phyloP scores from a whole-genome alignment of 169 alveolate genomes.

The Plasmodium gaboni region DNA sequence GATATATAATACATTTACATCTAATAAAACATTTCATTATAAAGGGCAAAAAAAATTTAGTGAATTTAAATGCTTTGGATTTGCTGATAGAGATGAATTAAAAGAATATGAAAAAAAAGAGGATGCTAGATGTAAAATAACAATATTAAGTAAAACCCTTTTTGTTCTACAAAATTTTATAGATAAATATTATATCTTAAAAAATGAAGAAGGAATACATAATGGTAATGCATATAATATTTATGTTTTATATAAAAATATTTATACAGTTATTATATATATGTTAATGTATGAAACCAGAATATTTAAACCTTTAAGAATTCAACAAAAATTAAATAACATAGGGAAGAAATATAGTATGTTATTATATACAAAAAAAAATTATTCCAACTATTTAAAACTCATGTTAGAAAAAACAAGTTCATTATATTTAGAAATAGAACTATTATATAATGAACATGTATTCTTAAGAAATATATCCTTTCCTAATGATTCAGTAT shows the following conservation, averaged over 20 bases:
- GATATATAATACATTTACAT: conserved; percentile 46
- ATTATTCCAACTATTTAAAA: conserved; percentile 29
- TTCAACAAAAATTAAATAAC: conserved; percentile 43
- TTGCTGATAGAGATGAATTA: conserved; percentile 62
- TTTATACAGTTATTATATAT: conserved; percentile 40
- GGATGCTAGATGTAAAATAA: conserved; percentile 42
- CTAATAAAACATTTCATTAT: conserved; percentile 34
- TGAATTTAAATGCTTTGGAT: conserved; percentile 66
- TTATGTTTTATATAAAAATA: conserved; percentile 43
- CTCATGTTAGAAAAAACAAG: conserved; percentile 43
- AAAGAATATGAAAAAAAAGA: conserved; percentile 42
- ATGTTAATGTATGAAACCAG: conserved; percentile 56
- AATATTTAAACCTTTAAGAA: conserved; percentile 43
- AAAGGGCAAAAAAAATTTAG: conserved; percentile 18
- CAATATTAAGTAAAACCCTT: conserved; percentile 25
- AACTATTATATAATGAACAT: conserved; percentile 51
- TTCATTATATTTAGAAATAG: conserved; percentile 55
- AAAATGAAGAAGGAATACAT: conserved; percentile 31
- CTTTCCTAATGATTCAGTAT: conserved; percentile 42
- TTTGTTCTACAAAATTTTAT: conserved; percentile 59
- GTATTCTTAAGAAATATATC: conserved; percentile 42
- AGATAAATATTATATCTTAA: conserved; percentile 38
- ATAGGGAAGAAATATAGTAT: conserved; percentile 66
- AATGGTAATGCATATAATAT: conserved; percentile 60
- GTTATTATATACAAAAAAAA: conserved; percentile 48